These are phyloP conservation scores for Candida glaebosa DNA, from an alignment of 805 yeast species.

Conservation along the genomic window DNA sequence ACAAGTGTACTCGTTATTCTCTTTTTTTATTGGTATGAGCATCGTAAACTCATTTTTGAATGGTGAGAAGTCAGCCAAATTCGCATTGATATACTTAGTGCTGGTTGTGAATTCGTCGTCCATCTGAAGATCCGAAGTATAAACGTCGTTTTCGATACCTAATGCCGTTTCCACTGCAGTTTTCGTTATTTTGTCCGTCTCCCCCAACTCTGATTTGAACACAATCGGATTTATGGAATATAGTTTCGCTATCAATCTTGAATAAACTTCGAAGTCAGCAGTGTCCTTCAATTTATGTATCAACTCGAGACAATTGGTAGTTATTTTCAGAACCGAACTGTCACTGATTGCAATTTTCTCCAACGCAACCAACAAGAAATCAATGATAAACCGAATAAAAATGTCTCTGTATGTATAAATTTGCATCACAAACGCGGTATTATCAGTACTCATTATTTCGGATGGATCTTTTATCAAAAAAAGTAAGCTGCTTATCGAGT, in stretches of 20 bases:
- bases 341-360: constrained; percentile 34
- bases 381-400: constrained; percentile 25
- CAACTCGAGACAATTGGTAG: constrained; percentile 26
- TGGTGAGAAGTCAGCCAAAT: constrained; percentile 20
- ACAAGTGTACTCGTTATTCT: constrained; percentile 4
- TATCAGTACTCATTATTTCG: constrained; percentile 20
- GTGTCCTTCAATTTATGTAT: constrained; percentile 32
- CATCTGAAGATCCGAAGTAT: neutral
- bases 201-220: constrained; percentile 24
- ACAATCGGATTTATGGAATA: constrained; percentile 25
- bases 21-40: constrained; percentile 19
- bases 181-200: constrained; percentile 18
- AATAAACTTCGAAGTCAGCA: constrained; percentile 19
- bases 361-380: constrained; percentile 22
- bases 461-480: constrained; percentile 29
- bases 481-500: constrained; percentile 24
- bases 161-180: constrained; percentile 26
- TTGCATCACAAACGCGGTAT: constrained; percentile 33
- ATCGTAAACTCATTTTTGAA: constrained; percentile 33
- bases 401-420: constrained; percentile 29
- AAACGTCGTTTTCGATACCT: constrained; percentile 1
- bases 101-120: neutral
- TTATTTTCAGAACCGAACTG: constrained; percentile 22
- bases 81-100: neutral
- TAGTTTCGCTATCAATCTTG: constrained; percentile 23